Percentiles rank a stretch among this genome's conserved stretches.
These are phyloP conservation scores for Ogataea ganodermae DNA, from an alignment of 805 yeast genomes.

Conservation along the genomic window DNA sequence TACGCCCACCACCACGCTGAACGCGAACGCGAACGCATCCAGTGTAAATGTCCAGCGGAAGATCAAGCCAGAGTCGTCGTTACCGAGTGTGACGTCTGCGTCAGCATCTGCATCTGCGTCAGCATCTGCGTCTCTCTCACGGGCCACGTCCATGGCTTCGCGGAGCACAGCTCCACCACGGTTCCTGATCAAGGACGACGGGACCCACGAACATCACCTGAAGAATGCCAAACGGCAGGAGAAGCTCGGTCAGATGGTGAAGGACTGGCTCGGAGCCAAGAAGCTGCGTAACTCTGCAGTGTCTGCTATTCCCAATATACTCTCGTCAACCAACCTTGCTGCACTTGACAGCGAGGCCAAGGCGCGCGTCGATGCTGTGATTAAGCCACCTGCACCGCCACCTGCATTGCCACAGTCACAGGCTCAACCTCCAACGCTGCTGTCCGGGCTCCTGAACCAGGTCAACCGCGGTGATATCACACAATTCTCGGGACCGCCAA, in stretches of 20 bases:
- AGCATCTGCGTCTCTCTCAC: slow-evolving; percentile 12
- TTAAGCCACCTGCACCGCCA: slow-evolving; percentile 11
- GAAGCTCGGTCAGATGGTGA: slow-evolving; percentile 70
- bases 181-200: slow-evolving; percentile 62
- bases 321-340: slow-evolving; percentile 38
- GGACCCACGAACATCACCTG: slow-evolving; percentile 78
- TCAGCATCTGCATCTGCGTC: slow-evolving; percentile 4
- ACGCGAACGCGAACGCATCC: not conserved
- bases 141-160: slow-evolving; percentile 22
- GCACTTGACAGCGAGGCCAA: slow-evolving; percentile 32
- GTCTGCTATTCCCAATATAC: slow-evolving; percentile 69
- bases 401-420: slow-evolving; percentile 14
- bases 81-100: not conserved
- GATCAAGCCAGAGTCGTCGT: not conserved
- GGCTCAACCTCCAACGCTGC: slow-evolving; percentile 65
- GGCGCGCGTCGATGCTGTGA: slow-evolving; percentile 28
- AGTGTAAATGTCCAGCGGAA: not conserved
- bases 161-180: slow-evolving; percentile 37
- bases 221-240: slow-evolving; percentile 78
- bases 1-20: not conserved
- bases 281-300: slow-evolving; percentile 70
- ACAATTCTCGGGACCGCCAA: slow-evolving; percentile 28
- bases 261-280: slow-evolving; percentile 73
- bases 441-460: slow-evolving; percentile 66
- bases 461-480: slow-evolving; percentile 42